These are phyloP conservation scores for Candida sphagnicola DNA, from an alignment of 805 yeast genomes.

Conservation along the genomic window DNA sequence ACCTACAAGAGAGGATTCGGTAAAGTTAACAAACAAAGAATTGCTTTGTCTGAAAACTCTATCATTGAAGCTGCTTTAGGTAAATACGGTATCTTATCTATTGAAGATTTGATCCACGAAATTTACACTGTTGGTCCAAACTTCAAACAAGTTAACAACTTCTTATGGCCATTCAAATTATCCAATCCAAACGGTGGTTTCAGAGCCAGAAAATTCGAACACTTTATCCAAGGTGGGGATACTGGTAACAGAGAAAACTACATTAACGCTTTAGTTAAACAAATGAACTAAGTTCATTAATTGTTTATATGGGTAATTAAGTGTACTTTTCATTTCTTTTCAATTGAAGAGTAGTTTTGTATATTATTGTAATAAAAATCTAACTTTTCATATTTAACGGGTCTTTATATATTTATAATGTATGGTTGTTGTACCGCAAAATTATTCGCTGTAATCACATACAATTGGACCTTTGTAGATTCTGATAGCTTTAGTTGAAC, in stretches of 20 bases:
- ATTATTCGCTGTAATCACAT: background rate
- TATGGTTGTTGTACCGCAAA: background rate
- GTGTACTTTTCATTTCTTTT: background rate
- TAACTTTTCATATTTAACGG: slow-evolving; percentile 1
- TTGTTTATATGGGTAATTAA: background rate
- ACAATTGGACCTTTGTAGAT: background rate
- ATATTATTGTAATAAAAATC: slow-evolving; percentile 1
- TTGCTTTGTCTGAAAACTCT: slow-evolving; percentile 81
- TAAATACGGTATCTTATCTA: slow-evolving; percentile 86
- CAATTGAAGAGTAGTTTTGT: background rate
- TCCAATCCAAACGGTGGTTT: slow-evolving; percentile 97
- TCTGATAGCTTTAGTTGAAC: background rate
- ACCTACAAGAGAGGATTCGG: slow-evolving; percentile 98
- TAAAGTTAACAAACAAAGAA: slow-evolving; percentile 95
- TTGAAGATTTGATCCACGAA: slow-evolving; percentile 95
- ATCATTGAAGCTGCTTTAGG: slow-evolving; percentile 86
- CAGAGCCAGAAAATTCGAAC: slow-evolving; percentile 97
- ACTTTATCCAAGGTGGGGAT: slow-evolving; percentile 97
- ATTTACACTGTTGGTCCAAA: slow-evolving; percentile 95
- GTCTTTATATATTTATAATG: background rate
- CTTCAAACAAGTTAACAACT: slow-evolving; percentile 98
- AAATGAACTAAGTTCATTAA: slow-evolving; percentile 84
- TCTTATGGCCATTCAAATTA: slow-evolving; percentile 96
- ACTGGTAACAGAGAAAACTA: slow-evolving; percentile 96
- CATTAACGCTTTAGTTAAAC: slow-evolving; percentile 92